Base-by-base conservation (phyloP, 768 basidiomycete genomes). In the Suillus subalutaceus region DNA sequence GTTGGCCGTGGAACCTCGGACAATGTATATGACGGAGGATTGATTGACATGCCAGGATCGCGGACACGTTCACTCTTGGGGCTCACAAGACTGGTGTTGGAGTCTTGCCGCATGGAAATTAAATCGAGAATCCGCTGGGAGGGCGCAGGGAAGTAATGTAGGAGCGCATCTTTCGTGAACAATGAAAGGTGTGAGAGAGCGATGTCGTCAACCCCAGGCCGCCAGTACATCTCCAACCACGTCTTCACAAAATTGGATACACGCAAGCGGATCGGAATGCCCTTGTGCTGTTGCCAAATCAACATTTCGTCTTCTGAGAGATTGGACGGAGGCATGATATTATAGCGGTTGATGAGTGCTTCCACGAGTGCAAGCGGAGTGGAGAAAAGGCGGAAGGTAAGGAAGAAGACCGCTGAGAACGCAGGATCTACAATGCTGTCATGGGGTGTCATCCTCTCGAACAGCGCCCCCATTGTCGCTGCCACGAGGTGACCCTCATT, bases 401-500 rank as follows among this genome's bases (percentile, higher is more conserved):
- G 83, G 83, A 96, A 96, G 82, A 99, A 99, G 38, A 96, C 91
- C 6, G 90, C 87, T 16, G 90, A 86, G 76, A 98, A 96, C 0
- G 89, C 87, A 20, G 92, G 83, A 72, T 98, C 96, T 63, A 95
- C 94, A 53, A 96, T 86, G 65, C 89, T 90, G 73, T 95, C 94
- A 73, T 97, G 94, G 6, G 96, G 95, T 23, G 97, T 97, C 90
- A 99, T 92, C 80, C 94, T 96, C 80, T 97, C 96, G n/a, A 99
- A 91, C 52, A 99, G 82, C 1, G 90, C 96, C 20, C 85, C 84
- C 67, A 99, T 82, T 5, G 94, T 95, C 2, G 95, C 97, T 30
- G 95, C 96, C 12, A 96, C 91, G 23, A 99, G 88, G 68, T 88
- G 86, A 3, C 96, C 96, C 15, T 99, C 96, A 55, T 85, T 84